Percentiles rank a stretch among this genome's conserved stretches.
phyloP scores from a whole-genome alignment of 2,329 filamentous ascomycete species.

The Calonectria pseudoreteaudii region DNA sequence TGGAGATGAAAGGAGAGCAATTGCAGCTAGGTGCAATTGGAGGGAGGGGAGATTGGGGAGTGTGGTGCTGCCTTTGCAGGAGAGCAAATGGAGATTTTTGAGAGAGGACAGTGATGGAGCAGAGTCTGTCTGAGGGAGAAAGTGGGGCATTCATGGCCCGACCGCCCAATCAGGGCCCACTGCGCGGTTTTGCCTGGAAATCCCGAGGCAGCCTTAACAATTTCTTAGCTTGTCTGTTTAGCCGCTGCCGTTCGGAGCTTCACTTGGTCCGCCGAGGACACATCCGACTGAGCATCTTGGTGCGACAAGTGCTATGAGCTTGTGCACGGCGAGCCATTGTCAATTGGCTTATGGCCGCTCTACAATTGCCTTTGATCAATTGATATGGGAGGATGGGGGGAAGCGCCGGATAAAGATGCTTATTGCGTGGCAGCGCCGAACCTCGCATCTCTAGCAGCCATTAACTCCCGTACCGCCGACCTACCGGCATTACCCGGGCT shows the following conservation, averaged over 20 bases:
- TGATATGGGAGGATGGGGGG: slow-evolving; percentile 23
- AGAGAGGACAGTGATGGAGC: slow-evolving; percentile 54
- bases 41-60: slow-evolving; percentile 69
- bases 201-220: slow-evolving; percentile 54
- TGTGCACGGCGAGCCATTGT: slow-evolving; percentile 1
- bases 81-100: slow-evolving; percentile 60
- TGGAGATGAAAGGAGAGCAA: slow-evolving; percentile 68
- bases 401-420: slow-evolving; percentile 12
- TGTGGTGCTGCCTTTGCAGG: slow-evolving; percentile 61
- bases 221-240: slow-evolving; percentile 44
- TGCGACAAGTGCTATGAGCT: neutral
- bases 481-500: slow-evolving; percentile 45
- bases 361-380: slow-evolving; percentile 28
- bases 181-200: slow-evolving; percentile 55
- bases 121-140: slow-evolving; percentile 56
- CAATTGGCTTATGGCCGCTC: slow-evolving; percentile 8
- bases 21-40: slow-evolving; percentile 73
- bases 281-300: slow-evolving; percentile 22
- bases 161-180: slow-evolving; percentile 48
- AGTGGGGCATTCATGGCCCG: slow-evolving; percentile 51
- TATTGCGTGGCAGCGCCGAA: slow-evolving; percentile 29
- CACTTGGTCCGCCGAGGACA: slow-evolving; percentile 37
- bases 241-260: slow-evolving; percentile 42
- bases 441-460: slow-evolving; percentile 30
- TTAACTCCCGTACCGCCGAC: slow-evolving; percentile 45